Evolutionary conservation across 768 basidiomycete species (phyloP).

Genomic region (Thelephora ganbajun): DNA sequence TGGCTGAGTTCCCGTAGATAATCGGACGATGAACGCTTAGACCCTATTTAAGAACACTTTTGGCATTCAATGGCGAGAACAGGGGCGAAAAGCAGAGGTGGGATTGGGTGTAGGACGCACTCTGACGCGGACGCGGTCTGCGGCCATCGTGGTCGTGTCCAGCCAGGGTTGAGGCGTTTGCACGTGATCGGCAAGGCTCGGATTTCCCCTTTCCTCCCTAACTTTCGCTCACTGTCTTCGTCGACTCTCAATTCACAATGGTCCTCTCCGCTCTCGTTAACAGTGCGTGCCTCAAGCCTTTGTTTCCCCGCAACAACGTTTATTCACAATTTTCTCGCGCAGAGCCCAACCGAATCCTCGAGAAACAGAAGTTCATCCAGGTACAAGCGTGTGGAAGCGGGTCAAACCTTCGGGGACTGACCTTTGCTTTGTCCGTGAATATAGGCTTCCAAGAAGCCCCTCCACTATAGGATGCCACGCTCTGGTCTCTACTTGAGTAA

Average conservation of each 20-base stretch:
- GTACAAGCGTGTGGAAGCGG: constrained; percentile 20
- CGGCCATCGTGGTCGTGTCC: constrained; percentile 25
- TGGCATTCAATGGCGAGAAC: constrained; percentile 4
- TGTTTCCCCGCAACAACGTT: not conserved
- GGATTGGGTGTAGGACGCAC: constrained; percentile 28
- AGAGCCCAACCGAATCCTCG: constrained; percentile 53
- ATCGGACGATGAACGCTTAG: constrained; percentile 80
- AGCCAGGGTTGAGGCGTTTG: constrained; percentile 22
- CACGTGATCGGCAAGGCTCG: constrained; percentile 24
- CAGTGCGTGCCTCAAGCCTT: constrained; percentile 27
- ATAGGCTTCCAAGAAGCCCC: constrained; percentile 29
- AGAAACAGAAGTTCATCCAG: constrained; percentile 56
- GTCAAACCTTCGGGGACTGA: not conserved
- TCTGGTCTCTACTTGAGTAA: constrained; percentile 52
- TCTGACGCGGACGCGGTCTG: constrained; percentile 68
- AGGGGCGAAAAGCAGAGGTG: not conserved
- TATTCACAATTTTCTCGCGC: constrained; percentile 5
- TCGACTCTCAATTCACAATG: constrained; percentile 13
- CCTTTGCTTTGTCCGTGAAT: not conserved
- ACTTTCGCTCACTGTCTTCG: constrained; percentile 16
- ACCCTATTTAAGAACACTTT: constrained; percentile 35
- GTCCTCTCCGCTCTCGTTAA: constrained; percentile 55
- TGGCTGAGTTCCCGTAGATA: constrained; percentile 91
- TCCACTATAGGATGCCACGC: constrained; percentile 49
- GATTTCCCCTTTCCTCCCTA: constrained; percentile 30